Evolutionary conservation across 345 rosid genomes (phyloP).

Genomic region (Odontarrhena argentea): DNA sequence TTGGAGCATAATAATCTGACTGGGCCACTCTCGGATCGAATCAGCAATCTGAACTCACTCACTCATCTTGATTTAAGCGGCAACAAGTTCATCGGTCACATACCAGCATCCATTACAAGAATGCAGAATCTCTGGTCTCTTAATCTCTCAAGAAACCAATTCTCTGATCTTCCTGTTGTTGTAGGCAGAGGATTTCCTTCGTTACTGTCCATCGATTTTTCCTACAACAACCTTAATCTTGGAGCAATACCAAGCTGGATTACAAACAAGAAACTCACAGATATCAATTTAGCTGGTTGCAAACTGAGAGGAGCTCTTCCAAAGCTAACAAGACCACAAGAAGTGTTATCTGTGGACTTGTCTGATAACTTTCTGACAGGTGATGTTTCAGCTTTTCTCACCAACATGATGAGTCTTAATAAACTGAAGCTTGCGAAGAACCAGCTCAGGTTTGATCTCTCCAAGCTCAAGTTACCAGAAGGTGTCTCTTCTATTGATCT

Average conservation of each 20-base stretch:
- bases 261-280: conserved; percentile 53
- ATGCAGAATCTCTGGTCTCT: conserved; percentile 84
- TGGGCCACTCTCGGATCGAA: conserved; percentile 67
- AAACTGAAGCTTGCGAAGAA: conserved; percentile 73
- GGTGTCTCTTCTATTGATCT: conserved; percentile 62
- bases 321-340: conserved; percentile 58
- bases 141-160: conserved; percentile 74
- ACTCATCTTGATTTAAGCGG: conserved; percentile 60
- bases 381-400: conserved; percentile 60
- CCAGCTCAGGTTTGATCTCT: conserved; percentile 67
- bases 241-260: conserved; percentile 84
- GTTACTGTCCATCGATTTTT: conserved; percentile 72
- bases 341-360: conserved; percentile 67
- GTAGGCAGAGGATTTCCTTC: conserved; percentile 62
- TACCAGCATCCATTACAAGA: conserved; percentile 66
- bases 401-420: conserved; percentile 62
- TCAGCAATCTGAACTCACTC: conserved; percentile 69
- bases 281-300: conserved; percentile 81
- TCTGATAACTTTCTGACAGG: conserved; percentile 68
- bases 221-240: conserved; percentile 71
- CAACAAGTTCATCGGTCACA: conserved; percentile 67
- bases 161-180: conserved; percentile 63
- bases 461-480: conserved; percentile 59
- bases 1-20: conserved; percentile 64
- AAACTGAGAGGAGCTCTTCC: conserved; percentile 72